Percentiles rank a stretch among this genome's conserved stretches.
phyloP scores from a whole-genome alignment of 345 rosid species.

The Gossypium ekmanianum region DNA sequence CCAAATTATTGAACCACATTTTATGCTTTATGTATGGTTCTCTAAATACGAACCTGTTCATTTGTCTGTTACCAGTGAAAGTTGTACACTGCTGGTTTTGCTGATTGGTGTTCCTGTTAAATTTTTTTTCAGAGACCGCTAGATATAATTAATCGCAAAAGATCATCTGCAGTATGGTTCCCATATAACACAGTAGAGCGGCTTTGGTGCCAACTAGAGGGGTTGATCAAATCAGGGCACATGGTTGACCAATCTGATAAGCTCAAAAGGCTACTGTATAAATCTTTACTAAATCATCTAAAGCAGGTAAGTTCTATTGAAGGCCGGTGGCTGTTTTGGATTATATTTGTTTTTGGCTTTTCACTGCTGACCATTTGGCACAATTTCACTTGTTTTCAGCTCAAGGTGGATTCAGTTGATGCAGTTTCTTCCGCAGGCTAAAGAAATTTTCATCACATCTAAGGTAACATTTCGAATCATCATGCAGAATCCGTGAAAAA shows the following conservation, averaged over 20 bases:
- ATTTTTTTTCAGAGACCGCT: conserved; percentile 62
- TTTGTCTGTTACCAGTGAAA: not conserved
- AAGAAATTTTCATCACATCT: not conserved
- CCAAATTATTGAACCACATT: not conserved
- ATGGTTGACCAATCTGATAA: conserved; percentile 72
- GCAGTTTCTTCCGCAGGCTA: conserved; percentile 37
- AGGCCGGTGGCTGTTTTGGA: not conserved
- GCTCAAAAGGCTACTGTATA: conserved; percentile 60
- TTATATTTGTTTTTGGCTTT: not conserved
- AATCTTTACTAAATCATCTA: conserved; percentile 67
- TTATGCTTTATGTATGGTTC: not conserved
- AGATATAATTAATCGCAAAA: conserved; percentile 63
- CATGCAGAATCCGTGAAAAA: not conserved
- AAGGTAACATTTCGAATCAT: not conserved
- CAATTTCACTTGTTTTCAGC: conserved; percentile 29
- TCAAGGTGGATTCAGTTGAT: conserved; percentile 76
- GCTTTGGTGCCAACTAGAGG: conserved; percentile 79
- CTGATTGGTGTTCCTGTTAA: not conserved
- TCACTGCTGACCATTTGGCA: not conserved
- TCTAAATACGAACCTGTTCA: not conserved
- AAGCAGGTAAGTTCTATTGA: conserved; percentile 48
- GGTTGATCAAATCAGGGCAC: conserved; percentile 45
- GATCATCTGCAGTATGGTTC: conserved; percentile 71
- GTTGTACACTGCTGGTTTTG: conserved; percentile 7
- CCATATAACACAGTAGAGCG: conserved; percentile 71